Base-by-base conservation (phyloP, 108 stramenopile genomes). In the Epithemia pelagica region DNA sequence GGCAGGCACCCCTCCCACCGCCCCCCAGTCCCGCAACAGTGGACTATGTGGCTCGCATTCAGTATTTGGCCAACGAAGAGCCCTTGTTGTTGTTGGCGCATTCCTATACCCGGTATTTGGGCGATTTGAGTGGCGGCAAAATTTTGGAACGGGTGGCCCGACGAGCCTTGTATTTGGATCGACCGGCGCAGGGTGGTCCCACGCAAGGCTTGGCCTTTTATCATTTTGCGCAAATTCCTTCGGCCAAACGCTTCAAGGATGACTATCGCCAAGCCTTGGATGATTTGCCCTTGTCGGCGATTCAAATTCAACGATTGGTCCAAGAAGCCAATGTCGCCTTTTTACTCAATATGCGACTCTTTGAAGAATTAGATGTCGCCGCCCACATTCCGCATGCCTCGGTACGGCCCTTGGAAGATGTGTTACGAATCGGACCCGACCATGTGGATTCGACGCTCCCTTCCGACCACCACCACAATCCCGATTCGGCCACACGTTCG, bases 291-390 rank as follows among this genome's bases (percentile, higher is more conserved):
- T 32, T 90, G 28, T 69, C 65, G 20, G 61, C 71, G 0, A 74
- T 81, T 19, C 62, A 85, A 61, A 77, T 84, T 59, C 69, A 74
- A 0, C 52, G 37, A 21, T 32, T 92, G 20, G 91, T 95, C n/a
- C 80, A 73, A 32, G 94, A 95, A 72, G 91, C 94, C 54, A 92
- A 92, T 78, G 83, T 90, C 23, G 94, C 94, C 21, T 95, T 95
- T 69, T 79, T 83, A 30, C 70, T 92, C 31, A 95, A 95, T 68
- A 90, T 92, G 89, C 70, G 89, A 20, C 65, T 95, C 20, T 92
- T 95, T 86, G 87, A 92, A 67, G 91, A 95, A 69, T 72, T 95
- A n/a, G 94, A 95, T 74, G 89, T 91, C 2, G 21, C 54, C 37
- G 85, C 79, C 15, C 69, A 69, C 19, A 81, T 91, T 18, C 69